Evolutionary conservation across 176 grass and related monocot genomes (phyloP).

Genomic region (Zizania latifolia): DNA sequence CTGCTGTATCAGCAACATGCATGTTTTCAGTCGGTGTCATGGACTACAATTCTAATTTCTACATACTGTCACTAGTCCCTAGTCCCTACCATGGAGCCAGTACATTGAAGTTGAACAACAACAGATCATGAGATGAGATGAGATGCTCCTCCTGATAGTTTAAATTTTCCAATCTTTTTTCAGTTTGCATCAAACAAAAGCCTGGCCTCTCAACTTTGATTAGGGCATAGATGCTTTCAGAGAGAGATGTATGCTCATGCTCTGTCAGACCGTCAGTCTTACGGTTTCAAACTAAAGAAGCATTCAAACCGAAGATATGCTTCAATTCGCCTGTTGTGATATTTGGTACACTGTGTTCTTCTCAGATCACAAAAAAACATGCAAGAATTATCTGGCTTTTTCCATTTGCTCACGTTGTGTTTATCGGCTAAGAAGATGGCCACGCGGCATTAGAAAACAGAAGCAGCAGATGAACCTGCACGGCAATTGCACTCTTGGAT

Average conservation of each 20-base stretch:
- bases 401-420: not conserved
- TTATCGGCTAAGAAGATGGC: not conserved
- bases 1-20: not conserved
- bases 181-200: not conserved
- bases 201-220: too few relatives aligned
- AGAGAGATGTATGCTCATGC: not conserved
- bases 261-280: too few relatives aligned
- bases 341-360: not conserved
- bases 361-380: not conserved
- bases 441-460: not conserved
- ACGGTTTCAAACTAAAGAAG: not conserved
- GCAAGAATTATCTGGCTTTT: not conserved
- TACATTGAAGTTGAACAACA: not conserved
- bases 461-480: slow-evolving; percentile 8
- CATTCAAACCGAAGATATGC: not conserved
- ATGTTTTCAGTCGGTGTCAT: not conserved
- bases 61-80: too few relatives aligned
- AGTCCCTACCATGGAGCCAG: too few relatives aligned
- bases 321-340: too few relatives aligned
- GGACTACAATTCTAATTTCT: too few relatives aligned
- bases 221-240: not conserved
- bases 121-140: not conserved
- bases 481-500: slow-evolving; percentile 9
- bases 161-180: not conserved
- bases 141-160: not conserved